phyloP scores from a whole-genome alignment of 2,329 filamentous ascomycete species.

The Aspergillus terreus region DNA sequence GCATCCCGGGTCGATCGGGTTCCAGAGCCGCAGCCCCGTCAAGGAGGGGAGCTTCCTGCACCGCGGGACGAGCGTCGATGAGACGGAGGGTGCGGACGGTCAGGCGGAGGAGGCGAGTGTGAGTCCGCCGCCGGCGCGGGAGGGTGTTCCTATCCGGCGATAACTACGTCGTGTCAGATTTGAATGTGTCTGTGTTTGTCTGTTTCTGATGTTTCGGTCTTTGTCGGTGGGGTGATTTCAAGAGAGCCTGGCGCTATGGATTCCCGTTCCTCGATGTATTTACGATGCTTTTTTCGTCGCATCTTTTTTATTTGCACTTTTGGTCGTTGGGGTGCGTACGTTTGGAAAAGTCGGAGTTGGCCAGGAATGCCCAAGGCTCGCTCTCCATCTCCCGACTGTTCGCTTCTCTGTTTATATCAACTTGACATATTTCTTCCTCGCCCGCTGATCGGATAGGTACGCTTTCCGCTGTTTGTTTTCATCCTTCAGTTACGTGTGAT shows the following conservation, averaged over 20 bases:
- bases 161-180: conserved; percentile 28
- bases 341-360: no score
- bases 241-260: conserved; percentile 35
- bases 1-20: conserved; percentile 36
- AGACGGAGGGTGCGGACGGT: conserved; percentile 36
- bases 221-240: conserved; percentile 21
- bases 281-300: conserved; percentile 1
- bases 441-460: no score
- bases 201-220: conserved; percentile 6
- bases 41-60: conserved; percentile 89
- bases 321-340: background rate
- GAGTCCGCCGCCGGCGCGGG: conserved; percentile 44
- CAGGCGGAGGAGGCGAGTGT: conserved; percentile 43
- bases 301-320: background rate
- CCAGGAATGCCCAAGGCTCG: no score
- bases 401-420: conserved; percentile 15
- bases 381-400: background rate
- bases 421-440: conserved; percentile 3
- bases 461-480: background rate
- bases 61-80: conserved; percentile 69
- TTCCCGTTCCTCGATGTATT: conserved; percentile 13
- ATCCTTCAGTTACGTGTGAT: background rate
- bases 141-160: conserved; percentile 63
- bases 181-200: conserved; percentile 6
- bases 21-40: conserved; percentile 70